Conservation (phyloP, 1,284 basidiomycete species). For the Cystobasidiaceae sp. region DNA sequence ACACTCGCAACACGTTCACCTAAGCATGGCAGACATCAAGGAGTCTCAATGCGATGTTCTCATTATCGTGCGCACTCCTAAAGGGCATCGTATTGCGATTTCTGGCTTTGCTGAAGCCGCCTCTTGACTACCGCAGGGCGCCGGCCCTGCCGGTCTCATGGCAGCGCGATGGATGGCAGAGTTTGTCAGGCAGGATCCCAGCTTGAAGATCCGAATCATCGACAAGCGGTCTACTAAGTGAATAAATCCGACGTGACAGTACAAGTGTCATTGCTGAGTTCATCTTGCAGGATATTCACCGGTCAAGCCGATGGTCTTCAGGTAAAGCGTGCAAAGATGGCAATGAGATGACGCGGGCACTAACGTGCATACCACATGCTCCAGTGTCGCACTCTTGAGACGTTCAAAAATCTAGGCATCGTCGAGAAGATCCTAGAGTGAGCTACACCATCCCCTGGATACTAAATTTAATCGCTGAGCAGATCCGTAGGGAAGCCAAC, state of each 20-base stretch:
- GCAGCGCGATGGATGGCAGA: constrained; percentile 29
- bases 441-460: not conserved
- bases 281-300: constrained; percentile 21
- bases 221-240: constrained; percentile 33
- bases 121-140: constrained; percentile 4
- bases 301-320: constrained; percentile 30
- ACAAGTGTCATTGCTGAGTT: too few species aligned
- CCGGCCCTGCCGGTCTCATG: constrained; percentile 26
- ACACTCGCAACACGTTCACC: not conserved
- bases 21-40: not conserved
- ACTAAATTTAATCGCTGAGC: not conserved
- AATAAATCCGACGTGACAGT: not conserved
- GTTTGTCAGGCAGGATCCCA: constrained; percentile 20
- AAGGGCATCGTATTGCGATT: not conserved
- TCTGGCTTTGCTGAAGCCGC: not conserved
- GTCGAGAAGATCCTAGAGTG: constrained; percentile 14
- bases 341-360: too few species aligned
- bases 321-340: too few species aligned
- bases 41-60: constrained; percentile 24
- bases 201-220: constrained; percentile 16
- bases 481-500: not conserved
- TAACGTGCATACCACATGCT: not conserved
- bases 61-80: constrained; percentile 23
- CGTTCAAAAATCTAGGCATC: constrained; percentile 26
- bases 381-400: constrained; percentile 26